These are phyloP conservation scores for Tricholoma furcatifolium DNA, from an alignment of 768 basidiomycete genomes.

Conservation along the genomic window DNA sequence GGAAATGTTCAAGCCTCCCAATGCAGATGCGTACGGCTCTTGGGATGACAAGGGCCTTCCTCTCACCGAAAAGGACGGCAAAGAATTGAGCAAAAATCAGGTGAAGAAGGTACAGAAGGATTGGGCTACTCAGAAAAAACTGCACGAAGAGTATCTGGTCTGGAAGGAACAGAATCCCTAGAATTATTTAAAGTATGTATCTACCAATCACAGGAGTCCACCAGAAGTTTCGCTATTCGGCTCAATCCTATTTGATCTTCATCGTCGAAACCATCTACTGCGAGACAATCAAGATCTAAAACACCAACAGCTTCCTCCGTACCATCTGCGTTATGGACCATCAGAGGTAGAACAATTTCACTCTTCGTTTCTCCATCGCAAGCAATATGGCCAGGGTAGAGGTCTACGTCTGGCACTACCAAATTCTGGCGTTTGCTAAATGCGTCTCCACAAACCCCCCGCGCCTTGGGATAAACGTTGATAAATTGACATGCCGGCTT, in stretches of 20 bases:
- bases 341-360: slow-evolving; percentile 85
- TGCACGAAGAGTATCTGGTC: slow-evolving; percentile 75
- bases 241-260: slow-evolving; percentile 80
- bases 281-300: slow-evolving; percentile 86
- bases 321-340: slow-evolving; percentile 29
- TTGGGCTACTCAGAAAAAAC: slow-evolving; percentile 68
- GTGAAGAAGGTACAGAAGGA: slow-evolving; percentile 79
- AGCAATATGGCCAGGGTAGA: slow-evolving; percentile 90
- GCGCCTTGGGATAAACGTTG: slow-evolving; percentile 47
- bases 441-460: slow-evolving; percentile 87
- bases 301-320: slow-evolving; percentile 47
- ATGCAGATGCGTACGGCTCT: slow-evolving; percentile 68
- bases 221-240: slow-evolving; percentile 64
- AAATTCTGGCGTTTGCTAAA: slow-evolving; percentile 56
- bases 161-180: slow-evolving; percentile 30
- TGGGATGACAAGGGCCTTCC: slow-evolving; percentile 90
- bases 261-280: slow-evolving; percentile 65
- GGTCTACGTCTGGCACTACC: slow-evolving; percentile 75
- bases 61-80: slow-evolving; percentile 78
- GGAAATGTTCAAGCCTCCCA: slow-evolving; percentile 83
- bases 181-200: slow-evolving; percentile 8
- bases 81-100: slow-evolving; percentile 79
- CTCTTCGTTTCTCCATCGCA: slow-evolving; percentile 90
- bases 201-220: slow-evolving; percentile 67
- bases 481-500: slow-evolving; percentile 92